Percentiles rank a stretch among this genome's conserved stretches.
phyloP scores from a whole-genome alignment of 192 early-diverging fungal genomes.

The Coemansia sp. region DNA sequence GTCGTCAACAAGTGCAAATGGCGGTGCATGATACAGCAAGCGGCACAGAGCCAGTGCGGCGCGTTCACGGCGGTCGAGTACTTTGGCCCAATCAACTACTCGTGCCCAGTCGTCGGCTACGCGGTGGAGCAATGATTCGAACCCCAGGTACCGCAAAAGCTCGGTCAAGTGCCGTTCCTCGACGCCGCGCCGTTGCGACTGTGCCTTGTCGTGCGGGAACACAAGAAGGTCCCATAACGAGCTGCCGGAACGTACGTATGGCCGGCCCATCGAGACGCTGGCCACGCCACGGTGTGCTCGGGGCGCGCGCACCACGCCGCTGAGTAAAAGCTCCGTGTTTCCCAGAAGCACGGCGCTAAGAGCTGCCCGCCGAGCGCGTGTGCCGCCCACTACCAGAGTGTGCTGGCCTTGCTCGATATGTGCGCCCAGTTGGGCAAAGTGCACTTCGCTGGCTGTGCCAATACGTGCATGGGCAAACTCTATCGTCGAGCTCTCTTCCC shows the following conservation, averaged over 20 bases:
- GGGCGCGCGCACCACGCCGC: constrained; percentile 17
- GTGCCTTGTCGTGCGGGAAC: constrained; percentile 46
- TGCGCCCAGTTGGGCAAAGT: constrained; percentile 25
- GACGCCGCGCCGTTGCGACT: constrained; percentile 32
- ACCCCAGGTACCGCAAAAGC: constrained; percentile 29
- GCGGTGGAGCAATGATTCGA: constrained; percentile 27
- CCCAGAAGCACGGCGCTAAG: constrained; percentile 22
- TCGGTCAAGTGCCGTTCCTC: constrained; percentile 34
- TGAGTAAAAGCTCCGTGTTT: neutral
- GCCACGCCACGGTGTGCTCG: constrained; percentile 16
- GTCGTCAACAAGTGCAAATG: constrained; percentile 40
- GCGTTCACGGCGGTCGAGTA: constrained; percentile 28
- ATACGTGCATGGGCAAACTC: constrained; percentile 13
- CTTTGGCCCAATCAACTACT: constrained; percentile 39
- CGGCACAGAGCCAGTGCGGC: constrained; percentile 32
- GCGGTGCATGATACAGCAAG: constrained; percentile 33
- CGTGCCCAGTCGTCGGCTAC: constrained; percentile 41
- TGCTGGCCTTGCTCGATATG: constrained; percentile 34
- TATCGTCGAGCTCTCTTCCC: constrained; percentile 13
- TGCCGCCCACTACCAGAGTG: constrained; percentile 30
- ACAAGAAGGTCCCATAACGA: constrained; percentile 48
- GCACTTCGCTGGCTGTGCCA: neutral
- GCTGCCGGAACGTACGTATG: constrained; percentile 37
- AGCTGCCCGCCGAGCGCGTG: constrained; percentile 13
- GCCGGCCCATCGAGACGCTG: constrained; percentile 5